phyloP scores from a whole-genome alignment of 2,329 filamentous ascomycete genomes.

The Alternaria sp. region DNA sequence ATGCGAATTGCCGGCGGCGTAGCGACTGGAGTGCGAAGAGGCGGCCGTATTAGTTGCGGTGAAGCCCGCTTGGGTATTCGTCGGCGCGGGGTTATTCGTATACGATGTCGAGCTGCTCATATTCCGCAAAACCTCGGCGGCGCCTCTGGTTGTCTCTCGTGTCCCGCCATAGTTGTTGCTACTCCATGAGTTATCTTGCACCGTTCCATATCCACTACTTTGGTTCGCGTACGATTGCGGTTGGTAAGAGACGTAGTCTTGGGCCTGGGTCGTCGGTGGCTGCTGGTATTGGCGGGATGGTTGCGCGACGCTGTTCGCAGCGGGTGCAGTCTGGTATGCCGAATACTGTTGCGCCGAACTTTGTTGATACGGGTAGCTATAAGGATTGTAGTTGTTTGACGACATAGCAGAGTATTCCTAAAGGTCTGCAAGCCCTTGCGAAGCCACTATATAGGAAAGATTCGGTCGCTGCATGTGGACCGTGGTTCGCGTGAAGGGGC shows the following conservation, averaged over 20 bases:
- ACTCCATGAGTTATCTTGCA: conserved; percentile 32
- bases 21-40: conserved; percentile 22
- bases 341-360: conserved; percentile 39
- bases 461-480: conserved; percentile 9
- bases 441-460: conserved; percentile 3
- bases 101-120: conserved; percentile 41
- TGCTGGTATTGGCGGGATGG: conserved; percentile 36
- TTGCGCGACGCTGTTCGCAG: conserved; percentile 32
- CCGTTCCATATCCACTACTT: conserved; percentile 24
- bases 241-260: conserved; percentile 39
- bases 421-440: neutral
- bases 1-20: conserved; percentile 20
- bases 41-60: conserved; percentile 27
- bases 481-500: conserved; percentile 3
- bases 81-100: conserved; percentile 19
- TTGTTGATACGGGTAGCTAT: conserved; percentile 39
- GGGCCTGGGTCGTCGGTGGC: conserved; percentile 27
- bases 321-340: conserved; percentile 32
- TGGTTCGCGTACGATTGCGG: conserved; percentile 28
- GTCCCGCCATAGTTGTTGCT: conserved; percentile 31
- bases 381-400: conserved; percentile 34
- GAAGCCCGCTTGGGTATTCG: conserved; percentile 29
- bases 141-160: conserved; percentile 35
- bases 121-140: conserved; percentile 42
- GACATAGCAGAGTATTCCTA: conserved; percentile 27